These are phyloP conservation scores for Gossypium ekmanianum DNA, from an alignment of 345 rosid genomes.

Conservation along the genomic window DNA sequence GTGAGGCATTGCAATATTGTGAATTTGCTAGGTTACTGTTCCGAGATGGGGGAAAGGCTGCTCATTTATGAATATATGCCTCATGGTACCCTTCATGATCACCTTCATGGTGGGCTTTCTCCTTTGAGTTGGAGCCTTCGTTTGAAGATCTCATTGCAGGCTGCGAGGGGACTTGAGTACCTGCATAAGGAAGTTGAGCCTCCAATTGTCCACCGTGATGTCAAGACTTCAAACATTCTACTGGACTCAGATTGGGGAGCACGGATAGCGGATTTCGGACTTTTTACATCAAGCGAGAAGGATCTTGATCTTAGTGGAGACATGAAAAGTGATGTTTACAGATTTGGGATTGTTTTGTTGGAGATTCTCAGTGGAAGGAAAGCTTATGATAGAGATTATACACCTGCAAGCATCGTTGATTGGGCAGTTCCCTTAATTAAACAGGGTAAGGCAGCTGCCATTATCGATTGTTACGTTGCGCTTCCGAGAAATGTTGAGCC, in stretches of 20 bases:
- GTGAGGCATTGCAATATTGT: conserved; percentile 75
- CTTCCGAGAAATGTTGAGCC: conserved; percentile 86
- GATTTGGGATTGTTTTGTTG: conserved; percentile 64
- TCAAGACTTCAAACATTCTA: conserved; percentile 74
- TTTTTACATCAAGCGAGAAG: conserved; percentile 47
- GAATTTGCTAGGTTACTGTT: conserved; percentile 77
- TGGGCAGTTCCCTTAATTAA: conserved; percentile 73
- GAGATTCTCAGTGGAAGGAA: conserved; percentile 92
- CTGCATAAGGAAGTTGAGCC: conserved; percentile 71
- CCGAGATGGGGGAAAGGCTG: conserved; percentile 85
- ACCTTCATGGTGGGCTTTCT: conserved; percentile 72
- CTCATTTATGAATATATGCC: conserved; percentile 88
- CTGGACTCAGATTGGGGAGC: conserved; percentile 89
- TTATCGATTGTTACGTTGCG: conserved; percentile 52
- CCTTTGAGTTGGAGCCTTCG: conserved; percentile 70
- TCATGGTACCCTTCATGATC: conserved; percentile 85
- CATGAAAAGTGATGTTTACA: conserved; percentile 55
- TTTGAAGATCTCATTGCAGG: conserved; percentile 64
- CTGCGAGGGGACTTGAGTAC: conserved; percentile 80
- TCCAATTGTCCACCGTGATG: conserved; percentile 58
- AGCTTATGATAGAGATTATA: conserved; percentile 58
- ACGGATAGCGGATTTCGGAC: conserved; percentile 79
- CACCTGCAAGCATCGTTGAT: conserved; percentile 56
- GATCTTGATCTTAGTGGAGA: conserved; percentile 50
- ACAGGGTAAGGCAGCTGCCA: conserved; percentile 61